These are phyloP conservation scores for Friedmanniomyces endolithicus DNA, from an alignment of 495 filamentous ascomycete species.

Conservation along the genomic window DNA sequence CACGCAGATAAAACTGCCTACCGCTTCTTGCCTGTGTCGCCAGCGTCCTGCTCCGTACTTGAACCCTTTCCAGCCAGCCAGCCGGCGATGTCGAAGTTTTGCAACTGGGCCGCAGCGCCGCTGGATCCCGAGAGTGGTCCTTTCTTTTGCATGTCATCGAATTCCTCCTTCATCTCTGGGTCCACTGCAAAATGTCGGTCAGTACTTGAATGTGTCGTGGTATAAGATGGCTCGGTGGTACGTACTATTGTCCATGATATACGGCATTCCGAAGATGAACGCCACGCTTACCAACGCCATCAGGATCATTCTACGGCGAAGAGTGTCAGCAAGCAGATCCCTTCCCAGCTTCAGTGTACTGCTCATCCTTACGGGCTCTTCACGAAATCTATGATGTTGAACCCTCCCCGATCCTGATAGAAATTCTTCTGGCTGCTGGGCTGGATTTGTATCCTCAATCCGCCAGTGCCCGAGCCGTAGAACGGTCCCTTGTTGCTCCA, in stretches of 20 bases:
- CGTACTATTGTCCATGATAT: constrained; percentile 91
- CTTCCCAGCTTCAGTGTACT: no score
- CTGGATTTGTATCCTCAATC: constrained; percentile 44
- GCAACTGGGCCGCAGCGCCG: constrained; percentile 37
- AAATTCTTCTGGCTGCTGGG: constrained; percentile 53
- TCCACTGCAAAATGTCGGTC: constrained; percentile 54
- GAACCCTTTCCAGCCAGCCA: constrained; percentile 52
- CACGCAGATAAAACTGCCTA: background rate
- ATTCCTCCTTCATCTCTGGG: constrained; percentile 81
- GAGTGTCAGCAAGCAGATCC: no score
- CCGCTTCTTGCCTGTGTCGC: background rate
- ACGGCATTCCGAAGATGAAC: constrained; percentile 79
- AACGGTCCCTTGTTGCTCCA: constrained; percentile 69
- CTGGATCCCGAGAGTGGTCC: constrained; percentile 45
- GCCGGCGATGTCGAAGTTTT: constrained; percentile 75
- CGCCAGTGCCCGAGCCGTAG: constrained; percentile 30
- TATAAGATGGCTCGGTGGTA: constrained; percentile 10
- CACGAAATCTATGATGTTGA: constrained; percentile 66
- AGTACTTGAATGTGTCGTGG: background rate
- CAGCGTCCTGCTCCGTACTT: background rate
- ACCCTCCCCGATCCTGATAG: constrained; percentile 57
- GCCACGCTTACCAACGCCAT: constrained; percentile 69
- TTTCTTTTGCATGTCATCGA: constrained; percentile 75
- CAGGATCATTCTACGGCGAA: constrained; percentile 55
- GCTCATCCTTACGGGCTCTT: constrained; percentile 48